Evolutionary conservation across 495 filamentous ascomycete genomes (phyloP), one percentile per base, ranked within the genome.

Genomic region (Aspergillus egyptiacus): DNA sequence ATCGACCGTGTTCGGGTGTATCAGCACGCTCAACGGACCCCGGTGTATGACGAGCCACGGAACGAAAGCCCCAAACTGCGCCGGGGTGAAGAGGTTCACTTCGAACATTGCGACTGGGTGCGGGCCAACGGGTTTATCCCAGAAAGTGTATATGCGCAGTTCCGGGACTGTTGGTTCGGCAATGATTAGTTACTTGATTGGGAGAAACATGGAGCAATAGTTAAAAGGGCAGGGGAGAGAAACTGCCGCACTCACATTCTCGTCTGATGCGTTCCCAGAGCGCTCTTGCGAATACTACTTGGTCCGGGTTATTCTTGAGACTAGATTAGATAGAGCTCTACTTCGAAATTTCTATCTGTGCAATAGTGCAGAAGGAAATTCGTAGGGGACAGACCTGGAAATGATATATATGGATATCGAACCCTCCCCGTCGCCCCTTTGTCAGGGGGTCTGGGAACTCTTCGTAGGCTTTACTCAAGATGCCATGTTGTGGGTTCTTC

Each of bases 21-120:
- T 59, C 46, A 96, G 66, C 2, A 68, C 90, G 38, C 83, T 87
- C 46, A 96, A 63, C 23, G 89, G 89, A 0, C 90, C 90, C 1
- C 91, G 77, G 59, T 91, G 82, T 46, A 95, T 81, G 20, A 88
- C 76, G 34, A 96, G 69, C 90, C 90, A 96, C 0, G 84, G 73
- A 17, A 95, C 63, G 55, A 95, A 91, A 0, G 89, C 90, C 2
- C 89, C 89, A 55, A 95, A 93, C 63, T 96, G 87, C 5, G 81
- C 80, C 0, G 90, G 90, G 0, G 83, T 88, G 63, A 90, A 86
- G 22, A 96, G 30, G 53, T 93, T 93, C 13, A 95, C 91, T 64
- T 96, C 90, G 55, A 96, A 79, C 90, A 96, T 96, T 36, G 81
- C 86, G 0, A 87, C 67, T 0, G 85, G 83, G 57, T 96, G 90